These are phyloP conservation scores for Mycena capillaripes DNA, from an alignment of 768 basidiomycete genomes.

Conservation along the genomic window DNA sequence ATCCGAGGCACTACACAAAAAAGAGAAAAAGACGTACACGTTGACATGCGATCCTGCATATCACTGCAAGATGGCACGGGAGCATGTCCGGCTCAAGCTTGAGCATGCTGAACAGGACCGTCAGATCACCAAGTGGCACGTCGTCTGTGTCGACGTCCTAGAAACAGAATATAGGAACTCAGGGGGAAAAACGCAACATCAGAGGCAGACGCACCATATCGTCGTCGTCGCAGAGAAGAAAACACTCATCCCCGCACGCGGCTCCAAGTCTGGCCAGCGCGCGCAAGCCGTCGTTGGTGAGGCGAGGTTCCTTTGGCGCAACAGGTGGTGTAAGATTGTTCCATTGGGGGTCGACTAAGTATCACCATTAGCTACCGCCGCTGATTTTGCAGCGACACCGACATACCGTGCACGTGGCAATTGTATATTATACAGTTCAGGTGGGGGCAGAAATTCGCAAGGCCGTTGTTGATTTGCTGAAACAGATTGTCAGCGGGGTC, in stretches of 20 bases:
- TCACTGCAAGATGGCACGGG: slow-evolving; percentile 64
- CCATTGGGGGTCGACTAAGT: neutral
- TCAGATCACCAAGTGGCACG: slow-evolving; percentile 34
- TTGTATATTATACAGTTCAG: slow-evolving; percentile 15
- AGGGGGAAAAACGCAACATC: too few species aligned
- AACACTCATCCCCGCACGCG: slow-evolving; percentile 41
- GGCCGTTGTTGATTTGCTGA: neutral
- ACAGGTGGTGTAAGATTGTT: neutral
- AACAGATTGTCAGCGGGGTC: neutral
- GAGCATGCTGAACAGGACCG: slow-evolving; percentile 52
- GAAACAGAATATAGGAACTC: neutral
- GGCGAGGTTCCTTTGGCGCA: slow-evolving; percentile 24
- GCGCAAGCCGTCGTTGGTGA: slow-evolving; percentile 30
- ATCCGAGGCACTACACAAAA: slow-evolving; percentile 37
- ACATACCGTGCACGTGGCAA: slow-evolving; percentile 22
- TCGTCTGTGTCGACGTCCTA: slow-evolving; percentile 9
- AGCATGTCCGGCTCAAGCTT: slow-evolving; percentile 58
- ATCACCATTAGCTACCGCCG: neutral
- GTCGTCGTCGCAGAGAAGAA: slow-evolving; percentile 24
- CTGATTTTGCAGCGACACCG: neutral
- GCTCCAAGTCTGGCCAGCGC: neutral
- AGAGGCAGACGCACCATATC: slow-evolving; percentile 4
- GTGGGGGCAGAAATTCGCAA: slow-evolving; percentile 15
- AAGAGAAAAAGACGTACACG: too few species aligned
- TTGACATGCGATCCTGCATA: slow-evolving; percentile 62